Evolutionary conservation across 352 stramenopile species (phyloP), one percentile per base, ranked within the genome.

Genomic region (Globisporangium lucens): DNA sequence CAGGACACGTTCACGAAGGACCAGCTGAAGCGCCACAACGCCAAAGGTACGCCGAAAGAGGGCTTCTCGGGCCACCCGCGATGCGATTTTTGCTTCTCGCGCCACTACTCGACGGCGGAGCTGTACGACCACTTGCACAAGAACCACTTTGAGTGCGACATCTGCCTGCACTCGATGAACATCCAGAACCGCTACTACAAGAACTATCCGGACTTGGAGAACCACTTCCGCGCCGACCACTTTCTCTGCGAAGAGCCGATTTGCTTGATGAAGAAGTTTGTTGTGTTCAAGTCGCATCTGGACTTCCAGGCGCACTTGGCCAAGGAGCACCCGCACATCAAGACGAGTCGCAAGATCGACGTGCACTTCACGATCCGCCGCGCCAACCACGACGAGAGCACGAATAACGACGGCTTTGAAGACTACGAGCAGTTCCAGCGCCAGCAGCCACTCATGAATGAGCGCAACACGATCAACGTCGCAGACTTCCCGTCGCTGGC

Each of bases 131-230:
- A 97, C 58, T 61, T 97, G 70, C 84, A 89, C 56, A 96, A 97
- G 78, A 92, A 96, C 67, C 91, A 97, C 72, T 97, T 95, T 65
- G 90, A 95, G 73, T 97, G 91, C 72, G 89, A 97, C 66, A 87
- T 97, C 36, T 97, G 91, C 64, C 69, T 97, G 30, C 88, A 85
- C 61, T 78, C 81, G 53, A 67, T 85, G 24, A 66, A 87, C 59
- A 85, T 96, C 22, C 83, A 95, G 75, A 93, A 96, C 75, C 76
- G 89, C 46, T 96, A 97, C 72, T 97, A 97, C 81, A 94, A 94
- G 76, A 89, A 97, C 75, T 97, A 97, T 74, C 75, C 82, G 52
- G 91, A 97, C 73, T 64, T 97, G 47, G 85, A 97, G 63, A 91
- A 93, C 73, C 90, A 97, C 67, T 97, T 97, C 75, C 85, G 91